phyloP scores from a whole-genome alignment of 2,329 filamentous ascomycete genomes.

The Penicillium sp. region DNA sequence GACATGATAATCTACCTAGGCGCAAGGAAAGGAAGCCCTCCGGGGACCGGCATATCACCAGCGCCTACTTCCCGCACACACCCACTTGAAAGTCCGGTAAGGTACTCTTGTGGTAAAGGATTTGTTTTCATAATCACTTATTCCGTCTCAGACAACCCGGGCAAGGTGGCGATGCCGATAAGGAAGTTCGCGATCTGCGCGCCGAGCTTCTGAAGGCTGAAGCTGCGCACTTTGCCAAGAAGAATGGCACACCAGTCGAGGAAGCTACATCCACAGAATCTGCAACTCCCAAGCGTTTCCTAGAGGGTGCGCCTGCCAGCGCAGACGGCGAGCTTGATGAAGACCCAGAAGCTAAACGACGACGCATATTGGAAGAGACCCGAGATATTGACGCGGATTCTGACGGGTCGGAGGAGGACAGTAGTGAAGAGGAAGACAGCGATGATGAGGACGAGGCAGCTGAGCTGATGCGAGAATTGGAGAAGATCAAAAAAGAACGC shows the following conservation, averaged over 20 bases:
- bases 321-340: slow-evolving; percentile 38
- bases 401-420: slow-evolving; percentile 56
- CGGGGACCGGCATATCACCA: slow-evolving; percentile 94
- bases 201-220: slow-evolving; percentile 87
- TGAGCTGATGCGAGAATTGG: slow-evolving; percentile 83
- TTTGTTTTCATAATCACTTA: slow-evolving; percentile 12
- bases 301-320: slow-evolving; percentile 47
- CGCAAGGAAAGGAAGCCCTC: slow-evolving; percentile 88
- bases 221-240: slow-evolving; percentile 79
- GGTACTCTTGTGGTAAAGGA: slow-evolving; percentile 12
- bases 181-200: slow-evolving; percentile 68
- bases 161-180: slow-evolving; percentile 76
- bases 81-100: slow-evolving; percentile 78
- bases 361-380: slow-evolving; percentile 81
- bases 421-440: slow-evolving; percentile 55
- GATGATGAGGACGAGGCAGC: slow-evolving; percentile 76
- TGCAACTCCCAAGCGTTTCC: slow-evolving; percentile 57
- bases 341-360: slow-evolving; percentile 73
- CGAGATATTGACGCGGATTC: slow-evolving; percentile 80
- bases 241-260: slow-evolving; percentile 56
- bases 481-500: slow-evolving; percentile 85
- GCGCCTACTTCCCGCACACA: slow-evolving; percentile 88
- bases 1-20: slow-evolving; percentile 44
- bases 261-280: slow-evolving; percentile 37
- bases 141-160: slow-evolving; percentile 59